Evolutionary conservation across 495 filamentous ascomycete species (phyloP).

Genomic region (Chaetomium fimeti): DNA sequence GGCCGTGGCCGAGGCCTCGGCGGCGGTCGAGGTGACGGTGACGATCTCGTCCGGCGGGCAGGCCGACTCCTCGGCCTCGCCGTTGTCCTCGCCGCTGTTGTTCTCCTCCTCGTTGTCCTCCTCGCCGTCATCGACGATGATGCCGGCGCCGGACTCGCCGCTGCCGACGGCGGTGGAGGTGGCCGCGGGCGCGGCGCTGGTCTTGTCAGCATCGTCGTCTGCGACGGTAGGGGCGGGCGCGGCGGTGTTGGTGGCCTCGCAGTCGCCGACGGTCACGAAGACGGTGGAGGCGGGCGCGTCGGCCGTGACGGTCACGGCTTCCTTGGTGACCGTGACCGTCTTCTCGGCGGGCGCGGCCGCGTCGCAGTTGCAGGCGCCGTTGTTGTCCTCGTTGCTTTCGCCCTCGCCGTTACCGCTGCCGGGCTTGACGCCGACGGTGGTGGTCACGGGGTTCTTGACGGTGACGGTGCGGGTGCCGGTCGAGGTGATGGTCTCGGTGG

Average conservation of each 20-base stretch:
- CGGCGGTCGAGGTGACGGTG: slow-evolving; percentile 27
- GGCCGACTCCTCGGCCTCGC: slow-evolving; percentile 28
- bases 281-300: slow-evolving; percentile 37
- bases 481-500: slow-evolving; percentile 36
- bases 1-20: slow-evolving; percentile 29
- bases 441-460: slow-evolving; percentile 26
- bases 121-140: neutral
- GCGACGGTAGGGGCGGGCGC: slow-evolving; percentile 14
- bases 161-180: neutral
- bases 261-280: slow-evolving; percentile 42
- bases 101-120: no score
- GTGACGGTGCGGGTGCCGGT: slow-evolving; percentile 47
- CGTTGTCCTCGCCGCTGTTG: neutral
- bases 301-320: slow-evolving; percentile 25
- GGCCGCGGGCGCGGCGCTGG: neutral
- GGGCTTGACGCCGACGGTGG: slow-evolving; percentile 9
- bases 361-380: slow-evolving; percentile 21
- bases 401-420: slow-evolving; percentile 16
- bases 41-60: slow-evolving; percentile 38
- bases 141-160: slow-evolving; percentile 1
- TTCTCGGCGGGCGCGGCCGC: neutral
- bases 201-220: neutral
- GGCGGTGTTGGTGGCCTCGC: neutral
- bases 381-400: slow-evolving; percentile 15
- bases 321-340: slow-evolving; percentile 26